A percentile compares a stretch with the other conserved stretches of the same genome.
Conservation (phyloP, 208 protist genomes). For the Leishmania tropica region DNA sequence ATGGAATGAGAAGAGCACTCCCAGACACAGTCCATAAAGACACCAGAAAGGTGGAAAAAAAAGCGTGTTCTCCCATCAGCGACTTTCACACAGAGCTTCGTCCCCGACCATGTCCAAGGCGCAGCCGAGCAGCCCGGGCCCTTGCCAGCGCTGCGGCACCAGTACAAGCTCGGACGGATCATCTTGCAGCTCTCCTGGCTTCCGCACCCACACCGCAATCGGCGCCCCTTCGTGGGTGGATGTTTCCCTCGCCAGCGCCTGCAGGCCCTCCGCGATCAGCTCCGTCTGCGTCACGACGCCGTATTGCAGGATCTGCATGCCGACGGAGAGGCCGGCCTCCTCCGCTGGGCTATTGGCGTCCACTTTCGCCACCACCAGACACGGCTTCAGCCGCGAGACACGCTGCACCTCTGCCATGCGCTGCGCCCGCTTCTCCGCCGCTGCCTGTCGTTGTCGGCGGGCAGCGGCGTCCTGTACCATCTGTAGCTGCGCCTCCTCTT, state of each 20-base stretch:
- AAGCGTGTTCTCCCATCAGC: neutral
- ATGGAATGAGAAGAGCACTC: neutral
- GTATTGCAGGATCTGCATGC: conserved; percentile 64
- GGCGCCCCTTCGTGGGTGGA: conserved; percentile 41
- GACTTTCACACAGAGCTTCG: neutral
- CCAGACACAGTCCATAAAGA: neutral
- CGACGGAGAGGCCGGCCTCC: conserved; percentile 52
- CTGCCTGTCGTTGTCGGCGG: conserved; percentile 33
- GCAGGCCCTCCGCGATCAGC: conserved; percentile 32
- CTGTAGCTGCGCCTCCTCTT: conserved; percentile 53
- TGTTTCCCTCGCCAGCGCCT: conserved; percentile 45
- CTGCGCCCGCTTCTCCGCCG: conserved; percentile 31
- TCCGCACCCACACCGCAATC: conserved; percentile 72
- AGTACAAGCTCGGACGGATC: conserved; percentile 51
- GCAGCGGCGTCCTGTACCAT: conserved; percentile 45
- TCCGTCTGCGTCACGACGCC: conserved; percentile 49
- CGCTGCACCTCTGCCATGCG: conserved; percentile 42
- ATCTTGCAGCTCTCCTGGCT: conserved; percentile 22
- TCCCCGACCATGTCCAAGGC: conserved; percentile 53
- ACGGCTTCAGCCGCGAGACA: conserved; percentile 34
- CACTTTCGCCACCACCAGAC: conserved; percentile 52
- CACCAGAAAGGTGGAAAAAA: neutral
- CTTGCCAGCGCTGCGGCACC: conserved; percentile 68
- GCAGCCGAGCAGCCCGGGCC: conserved; percentile 79
- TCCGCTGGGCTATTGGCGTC: conserved; percentile 52